phyloP scores from a whole-genome alignment of 2,329 filamentous ascomycete genomes.

The Alternaria arbusti region DNA sequence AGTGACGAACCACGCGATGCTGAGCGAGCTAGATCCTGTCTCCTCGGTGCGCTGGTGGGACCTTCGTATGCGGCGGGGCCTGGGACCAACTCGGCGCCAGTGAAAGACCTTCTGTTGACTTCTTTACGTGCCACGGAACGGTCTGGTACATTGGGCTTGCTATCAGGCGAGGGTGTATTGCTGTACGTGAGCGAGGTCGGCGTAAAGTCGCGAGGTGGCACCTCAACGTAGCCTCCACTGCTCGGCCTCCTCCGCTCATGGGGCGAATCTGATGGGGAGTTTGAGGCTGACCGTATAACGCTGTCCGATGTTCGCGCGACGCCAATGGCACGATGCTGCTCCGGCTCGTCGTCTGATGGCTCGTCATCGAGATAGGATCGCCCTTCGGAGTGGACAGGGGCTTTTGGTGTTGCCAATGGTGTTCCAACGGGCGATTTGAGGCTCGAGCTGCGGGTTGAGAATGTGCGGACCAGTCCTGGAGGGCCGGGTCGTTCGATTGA shows the following conservation, averaged over 20 bases:
- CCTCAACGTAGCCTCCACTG: constrained; percentile 37
- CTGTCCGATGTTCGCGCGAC: constrained; percentile 53
- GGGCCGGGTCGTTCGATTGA: constrained; percentile 44
- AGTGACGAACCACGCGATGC: constrained; percentile 32
- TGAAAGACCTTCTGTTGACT: constrained; percentile 16
- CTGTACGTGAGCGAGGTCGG: constrained; percentile 27
- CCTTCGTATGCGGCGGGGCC: constrained; percentile 7
- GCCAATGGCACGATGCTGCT: constrained; percentile 46
- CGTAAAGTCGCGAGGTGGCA: constrained; percentile 33
- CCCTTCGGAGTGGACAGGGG: constrained; percentile 20
- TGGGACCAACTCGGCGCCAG: constrained; percentile 8
- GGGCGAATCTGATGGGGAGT: constrained; percentile 28
- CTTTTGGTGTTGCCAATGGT: constrained; percentile 24
- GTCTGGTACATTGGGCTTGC: constrained; percentile 24
- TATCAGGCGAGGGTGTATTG: constrained; percentile 38
- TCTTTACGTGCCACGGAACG: constrained; percentile 30
- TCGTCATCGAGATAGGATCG: constrained; percentile 40
- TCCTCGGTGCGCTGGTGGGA: constrained; percentile 22
- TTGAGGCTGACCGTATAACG: constrained; percentile 38
- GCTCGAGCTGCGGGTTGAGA: constrained; percentile 39
- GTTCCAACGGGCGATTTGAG: constrained; percentile 29
- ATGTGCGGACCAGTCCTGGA: constrained; percentile 44
- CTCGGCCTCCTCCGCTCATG: constrained; percentile 21
- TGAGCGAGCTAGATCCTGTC: constrained; percentile 28
- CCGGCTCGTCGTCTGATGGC: constrained; percentile 33